Percentiles rank a stretch among this genome's conserved stretches.
Conservation (phyloP, 371 early-diverging fungal genomes). For the Smittium culicis region DNA sequence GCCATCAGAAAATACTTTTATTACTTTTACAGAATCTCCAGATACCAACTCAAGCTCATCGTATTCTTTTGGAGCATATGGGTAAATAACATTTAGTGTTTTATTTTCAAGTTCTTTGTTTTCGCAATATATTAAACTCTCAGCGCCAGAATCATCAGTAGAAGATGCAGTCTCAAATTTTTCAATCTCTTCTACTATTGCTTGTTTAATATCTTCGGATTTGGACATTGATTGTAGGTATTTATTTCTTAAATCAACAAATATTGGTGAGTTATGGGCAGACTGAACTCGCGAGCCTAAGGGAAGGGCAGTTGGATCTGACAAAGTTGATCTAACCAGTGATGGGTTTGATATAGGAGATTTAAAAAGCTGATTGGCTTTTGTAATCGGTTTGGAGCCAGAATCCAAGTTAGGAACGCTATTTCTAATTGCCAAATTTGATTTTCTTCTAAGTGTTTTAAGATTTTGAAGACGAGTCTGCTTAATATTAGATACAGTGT, state of each 20-base stretch:
- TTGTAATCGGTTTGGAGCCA: background rate
- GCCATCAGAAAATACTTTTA: slow-evolving; percentile 11
- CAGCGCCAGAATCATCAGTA: background rate
- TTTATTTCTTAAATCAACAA: background rate
- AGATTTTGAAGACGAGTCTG: background rate
- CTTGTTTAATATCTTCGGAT: background rate
- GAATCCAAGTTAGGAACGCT: background rate
- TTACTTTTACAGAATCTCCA: slow-evolving; percentile 1
- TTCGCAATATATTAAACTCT: background rate
- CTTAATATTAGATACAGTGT: background rate
- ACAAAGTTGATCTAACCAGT: background rate
- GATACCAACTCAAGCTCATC: slow-evolving; percentile 2
- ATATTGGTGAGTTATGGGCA: background rate
- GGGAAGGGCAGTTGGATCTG: background rate
- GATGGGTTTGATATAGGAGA: background rate
- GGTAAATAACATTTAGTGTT: background rate
- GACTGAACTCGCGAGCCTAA: background rate
- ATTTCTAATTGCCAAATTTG: background rate
- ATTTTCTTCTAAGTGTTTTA: background rate
- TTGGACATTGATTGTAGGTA: background rate
- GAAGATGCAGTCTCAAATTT: background rate
- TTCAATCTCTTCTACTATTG: background rate
- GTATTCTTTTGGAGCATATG: slow-evolving; percentile 9
- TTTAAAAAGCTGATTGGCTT: too few relatives aligned
- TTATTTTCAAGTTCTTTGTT: background rate